Conservation (phyloP, 2,329 filamentous ascomycete species). For the Dactylellina parvicollis region DNA sequence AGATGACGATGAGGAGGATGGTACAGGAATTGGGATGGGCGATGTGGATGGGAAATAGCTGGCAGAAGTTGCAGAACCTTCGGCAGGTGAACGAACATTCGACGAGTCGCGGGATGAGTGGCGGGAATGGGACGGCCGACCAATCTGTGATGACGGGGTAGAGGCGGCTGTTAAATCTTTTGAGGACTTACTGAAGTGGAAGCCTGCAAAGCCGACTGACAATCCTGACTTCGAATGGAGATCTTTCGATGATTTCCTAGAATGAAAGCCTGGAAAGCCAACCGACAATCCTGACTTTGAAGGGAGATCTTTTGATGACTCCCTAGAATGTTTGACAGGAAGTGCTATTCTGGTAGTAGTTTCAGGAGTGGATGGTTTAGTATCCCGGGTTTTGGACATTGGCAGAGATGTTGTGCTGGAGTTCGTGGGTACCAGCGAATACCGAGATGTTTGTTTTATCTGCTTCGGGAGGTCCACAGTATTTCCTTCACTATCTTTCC, state of each 20-base stretch:
- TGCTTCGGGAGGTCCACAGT: slow-evolving; percentile 30
- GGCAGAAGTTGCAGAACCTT: slow-evolving; percentile 26
- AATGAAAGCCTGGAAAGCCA: slow-evolving; percentile 36
- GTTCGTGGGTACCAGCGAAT: slow-evolving; percentile 30
- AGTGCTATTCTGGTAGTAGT: slow-evolving; percentile 5
- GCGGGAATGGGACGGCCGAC: slow-evolving; percentile 35
- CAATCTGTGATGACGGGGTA: slow-evolving; percentile 33
- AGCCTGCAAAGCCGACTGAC: slow-evolving; percentile 19
- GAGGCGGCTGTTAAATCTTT: slow-evolving; percentile 39
- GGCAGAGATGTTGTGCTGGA: slow-evolving; percentile 25
- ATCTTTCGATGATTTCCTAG: slow-evolving; percentile 46
- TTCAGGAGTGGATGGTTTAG: slow-evolving; percentile 8
- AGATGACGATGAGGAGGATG: slow-evolving; percentile 44
- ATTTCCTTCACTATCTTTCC: slow-evolving; percentile 36
- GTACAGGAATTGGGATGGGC: slow-evolving; percentile 45
- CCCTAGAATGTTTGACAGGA: slow-evolving; percentile 29
- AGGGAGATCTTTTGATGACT: slow-evolving; percentile 36
- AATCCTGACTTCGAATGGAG: slow-evolving; percentile 27
- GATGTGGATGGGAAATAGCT: slow-evolving; percentile 46
- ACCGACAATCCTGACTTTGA: slow-evolving; percentile 28
- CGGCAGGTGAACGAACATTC: slow-evolving; percentile 41
- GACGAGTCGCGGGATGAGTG: slow-evolving; percentile 50
- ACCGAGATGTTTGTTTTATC: slow-evolving; percentile 23
- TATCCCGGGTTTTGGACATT: slow-evolving; percentile 26
- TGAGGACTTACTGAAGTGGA: slow-evolving; percentile 40